Conservation (phyloP, 1,284 basidiomycete species). For the Pholiota adiposa region DNA sequence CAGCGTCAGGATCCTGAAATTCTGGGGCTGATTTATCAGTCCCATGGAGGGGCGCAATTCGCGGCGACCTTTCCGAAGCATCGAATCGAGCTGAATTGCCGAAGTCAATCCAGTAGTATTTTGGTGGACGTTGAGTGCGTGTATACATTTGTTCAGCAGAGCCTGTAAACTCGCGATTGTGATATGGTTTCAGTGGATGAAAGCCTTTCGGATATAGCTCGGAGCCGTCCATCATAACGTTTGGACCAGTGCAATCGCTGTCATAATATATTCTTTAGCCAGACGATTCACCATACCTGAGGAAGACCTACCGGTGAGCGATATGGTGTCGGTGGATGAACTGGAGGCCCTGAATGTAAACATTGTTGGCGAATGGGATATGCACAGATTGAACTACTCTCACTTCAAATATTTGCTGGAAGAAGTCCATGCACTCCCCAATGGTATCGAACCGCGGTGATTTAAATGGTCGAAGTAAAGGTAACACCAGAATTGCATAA, state of each 20-base stretch:
- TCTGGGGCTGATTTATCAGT: slow-evolving; percentile 16
- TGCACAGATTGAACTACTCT: not conserved
- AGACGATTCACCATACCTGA: too few species aligned
- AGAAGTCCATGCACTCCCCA: slow-evolving; percentile 35
- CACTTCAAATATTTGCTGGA: slow-evolving; percentile 38
- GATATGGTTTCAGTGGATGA: slow-evolving; percentile 25
- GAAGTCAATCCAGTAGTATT: slow-evolving; percentile 38
- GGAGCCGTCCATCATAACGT: slow-evolving; percentile 38
- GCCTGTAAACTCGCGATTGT: slow-evolving; percentile 27
- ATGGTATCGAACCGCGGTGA: slow-evolving; percentile 32
- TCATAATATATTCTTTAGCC: too few species aligned
- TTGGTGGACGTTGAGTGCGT: slow-evolving; percentile 30
- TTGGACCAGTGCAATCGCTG: slow-evolving; percentile 19
- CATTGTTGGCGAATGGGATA: not conserved
- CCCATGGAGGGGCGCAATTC: slow-evolving; percentile 20
- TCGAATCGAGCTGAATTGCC: slow-evolving; percentile 35
- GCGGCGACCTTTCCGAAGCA: slow-evolving; percentile 13
- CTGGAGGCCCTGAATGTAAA: slow-evolving; percentile 25
- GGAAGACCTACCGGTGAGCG: slow-evolving; percentile 37
- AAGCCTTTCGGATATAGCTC: slow-evolving; percentile 30
- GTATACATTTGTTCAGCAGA: slow-evolving; percentile 24
- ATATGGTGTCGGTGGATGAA: slow-evolving; percentile 44
- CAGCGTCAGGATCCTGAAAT: not conserved
- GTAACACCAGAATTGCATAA: slow-evolving; percentile 34
- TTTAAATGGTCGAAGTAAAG: slow-evolving; percentile 25